Evolutionary conservation across 2,329 filamentous ascomycete genomes (phyloP).

Genomic region (Colletotrichum sp.): DNA sequence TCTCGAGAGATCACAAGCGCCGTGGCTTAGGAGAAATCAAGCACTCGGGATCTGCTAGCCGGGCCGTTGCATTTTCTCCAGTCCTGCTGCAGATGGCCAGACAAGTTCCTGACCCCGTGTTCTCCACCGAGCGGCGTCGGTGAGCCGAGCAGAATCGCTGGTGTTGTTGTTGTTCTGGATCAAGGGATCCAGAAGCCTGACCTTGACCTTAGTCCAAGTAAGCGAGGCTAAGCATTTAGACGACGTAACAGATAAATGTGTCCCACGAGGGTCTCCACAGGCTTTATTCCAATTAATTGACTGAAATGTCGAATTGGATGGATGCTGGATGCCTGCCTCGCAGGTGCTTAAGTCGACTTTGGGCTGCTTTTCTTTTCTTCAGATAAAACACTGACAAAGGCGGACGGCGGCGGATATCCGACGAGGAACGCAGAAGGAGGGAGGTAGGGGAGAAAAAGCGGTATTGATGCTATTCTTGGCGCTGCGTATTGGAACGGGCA

Average conservation of each 20-base stretch:
- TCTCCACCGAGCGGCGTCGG: conserved; percentile 3
- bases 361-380: background rate
- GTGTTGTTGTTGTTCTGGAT: background rate
- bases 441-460: background rate
- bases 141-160: background rate
- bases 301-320: background rate
- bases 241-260: conserved; percentile 8
- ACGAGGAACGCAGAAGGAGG: background rate
- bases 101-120: background rate
- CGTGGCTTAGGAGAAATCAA: conserved; percentile 1
- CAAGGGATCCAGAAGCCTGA: background rate
- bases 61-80: conserved; percentile 4
- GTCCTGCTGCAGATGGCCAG: conserved; percentile 1
- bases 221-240: conserved; percentile 18
- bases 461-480: conserved; percentile 13
- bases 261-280: background rate
- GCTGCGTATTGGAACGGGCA: background rate
- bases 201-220: background rate
- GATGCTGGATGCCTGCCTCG: background rate
- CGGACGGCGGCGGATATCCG: conserved; percentile 4
- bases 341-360: background rate
- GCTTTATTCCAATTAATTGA: background rate
- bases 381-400: conserved; percentile 12
- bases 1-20: background rate
- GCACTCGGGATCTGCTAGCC: conserved; percentile 9